These are phyloP conservation scores for Cladosporium halotolerans DNA, from an alignment of 2,329 filamentous ascomycete genomes.

Conservation along the genomic window DNA sequence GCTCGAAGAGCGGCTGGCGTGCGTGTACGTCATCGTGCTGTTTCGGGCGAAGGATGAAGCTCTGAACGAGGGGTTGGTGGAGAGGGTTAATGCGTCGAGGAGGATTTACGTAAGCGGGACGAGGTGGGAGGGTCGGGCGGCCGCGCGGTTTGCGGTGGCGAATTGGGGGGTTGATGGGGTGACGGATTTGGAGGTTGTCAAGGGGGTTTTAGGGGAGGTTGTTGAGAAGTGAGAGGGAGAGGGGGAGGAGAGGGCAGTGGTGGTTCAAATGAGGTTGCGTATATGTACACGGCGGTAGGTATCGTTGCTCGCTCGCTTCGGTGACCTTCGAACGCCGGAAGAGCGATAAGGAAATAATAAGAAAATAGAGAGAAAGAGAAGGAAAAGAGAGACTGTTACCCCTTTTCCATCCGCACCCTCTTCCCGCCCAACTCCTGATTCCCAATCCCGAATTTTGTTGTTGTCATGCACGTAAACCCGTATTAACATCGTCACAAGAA, in stretches of 20 bases:
- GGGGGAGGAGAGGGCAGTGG: too few relatives aligned
- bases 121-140: conserved; percentile 64
- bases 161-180: conserved; percentile 73
- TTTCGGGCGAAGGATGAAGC: conserved; percentile 64
- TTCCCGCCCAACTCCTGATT: not conserved
- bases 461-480: conserved; percentile 3
- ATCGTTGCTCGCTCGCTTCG: too few relatives aligned
- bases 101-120: conserved; percentile 81
- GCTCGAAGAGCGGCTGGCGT: conserved; percentile 39
- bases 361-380: not conserved
- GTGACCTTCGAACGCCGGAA: too few relatives aligned
- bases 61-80: conserved; percentile 61
- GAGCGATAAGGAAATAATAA: not conserved
- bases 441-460: not conserved
- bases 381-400: not conserved
- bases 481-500: not conserved
- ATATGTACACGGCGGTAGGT: too few relatives aligned
- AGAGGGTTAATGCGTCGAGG: conserved; percentile 64
- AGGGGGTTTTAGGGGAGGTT: conserved; percentile 46
- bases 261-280: too few relatives aligned
- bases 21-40: conserved; percentile 65
- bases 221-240: too few relatives aligned
- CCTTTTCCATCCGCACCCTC: not conserved
- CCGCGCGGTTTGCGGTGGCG: conserved; percentile 76
- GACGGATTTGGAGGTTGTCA: conserved; percentile 61